Evolutionary conservation across 78 protist species (phyloP).

Genomic region (Bigelowiella natans): DNA sequence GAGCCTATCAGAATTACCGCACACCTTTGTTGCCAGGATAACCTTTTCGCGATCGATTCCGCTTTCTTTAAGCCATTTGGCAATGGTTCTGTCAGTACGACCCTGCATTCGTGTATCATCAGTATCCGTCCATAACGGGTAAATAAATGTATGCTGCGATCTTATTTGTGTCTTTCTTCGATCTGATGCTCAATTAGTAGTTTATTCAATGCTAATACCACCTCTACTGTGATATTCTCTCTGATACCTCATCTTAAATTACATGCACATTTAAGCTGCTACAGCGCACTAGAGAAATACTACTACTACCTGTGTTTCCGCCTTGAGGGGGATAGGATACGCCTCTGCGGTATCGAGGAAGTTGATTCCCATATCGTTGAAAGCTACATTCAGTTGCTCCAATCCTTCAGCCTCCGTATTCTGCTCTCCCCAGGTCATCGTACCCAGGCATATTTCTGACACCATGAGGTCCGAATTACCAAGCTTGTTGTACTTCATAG

Average conservation of each 20-base stretch:
- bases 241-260: too few species aligned
- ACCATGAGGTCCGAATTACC: conserved; percentile 1
- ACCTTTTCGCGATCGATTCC: background rate
- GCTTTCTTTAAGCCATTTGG: background rate
- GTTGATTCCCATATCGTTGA: conserved; percentile 28
- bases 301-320: too few species aligned
- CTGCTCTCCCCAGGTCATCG: conserved; percentile 17
- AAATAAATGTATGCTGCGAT: too few species aligned
- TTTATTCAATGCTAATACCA: too few species aligned
- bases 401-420: conserved; percentile 22
- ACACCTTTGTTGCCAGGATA: conserved; percentile 19
- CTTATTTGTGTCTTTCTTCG: too few species aligned
- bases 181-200: too few species aligned
- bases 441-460: background rate
- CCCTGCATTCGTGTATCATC: too few species aligned
- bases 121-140: too few species aligned
- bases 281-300: too few species aligned
- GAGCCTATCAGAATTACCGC: conserved; percentile 8
- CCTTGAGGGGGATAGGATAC: conserved; percentile 20
- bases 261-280: too few species aligned
- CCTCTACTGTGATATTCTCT: too few species aligned
- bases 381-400: conserved; percentile 8
- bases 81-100: background rate
- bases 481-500: too few species aligned
- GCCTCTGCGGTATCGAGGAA: conserved; percentile 36